These are phyloP conservation scores for Dactylellina drechsleri DNA, from an alignment of 2,329 filamentous ascomycete species.

Conservation along the genomic window DNA sequence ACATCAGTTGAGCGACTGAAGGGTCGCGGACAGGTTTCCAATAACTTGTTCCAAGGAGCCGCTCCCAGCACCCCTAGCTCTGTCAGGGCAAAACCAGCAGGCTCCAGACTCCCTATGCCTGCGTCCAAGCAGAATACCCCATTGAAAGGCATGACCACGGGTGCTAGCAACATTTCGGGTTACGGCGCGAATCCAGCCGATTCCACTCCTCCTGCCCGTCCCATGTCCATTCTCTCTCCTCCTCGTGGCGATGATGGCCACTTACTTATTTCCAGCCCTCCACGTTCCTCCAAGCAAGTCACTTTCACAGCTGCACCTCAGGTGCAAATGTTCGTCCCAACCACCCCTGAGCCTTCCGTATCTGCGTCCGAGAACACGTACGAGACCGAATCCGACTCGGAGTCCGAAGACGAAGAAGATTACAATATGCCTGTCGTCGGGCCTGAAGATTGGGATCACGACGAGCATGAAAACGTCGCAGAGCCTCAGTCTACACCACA, in stretches of 20 bases:
- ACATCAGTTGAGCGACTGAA: constrained; percentile 96
- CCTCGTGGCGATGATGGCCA: constrained; percentile 55
- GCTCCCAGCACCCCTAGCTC: constrained; percentile 73
- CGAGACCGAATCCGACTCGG: constrained; percentile 74
- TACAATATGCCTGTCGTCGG: constrained; percentile 95
- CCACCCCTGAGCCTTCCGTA: constrained; percentile 92
- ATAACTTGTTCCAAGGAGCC: constrained; percentile 93
- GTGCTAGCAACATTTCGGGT: constrained; percentile 62
- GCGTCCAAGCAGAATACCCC: constrained; percentile 71
- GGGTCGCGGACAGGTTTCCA: constrained; percentile 93
- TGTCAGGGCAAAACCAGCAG: constrained; percentile 80
- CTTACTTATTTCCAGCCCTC: constrained; percentile 71
- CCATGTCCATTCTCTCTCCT: constrained; percentile 58
- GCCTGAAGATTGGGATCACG: constrained; percentile 81
- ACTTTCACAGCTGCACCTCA: constrained; percentile 95
- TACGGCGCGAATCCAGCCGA: constrained; percentile 60
- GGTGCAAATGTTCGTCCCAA: constrained; percentile 98
- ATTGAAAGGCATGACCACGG: constrained; percentile 68
- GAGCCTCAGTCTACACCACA: constrained; percentile 72
- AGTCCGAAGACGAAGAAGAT: constrained; percentile 65
- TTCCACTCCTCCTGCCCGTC: constrained; percentile 56
- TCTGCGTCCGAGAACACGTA: constrained; percentile 92
- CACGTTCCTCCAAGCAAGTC: constrained; percentile 93
- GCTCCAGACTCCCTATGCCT: constrained; percentile 65
- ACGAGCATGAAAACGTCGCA: constrained; percentile 64